Conservation (phyloP, 164 flowering plant genomes). For the Umbilicus rupestris region DNA sequence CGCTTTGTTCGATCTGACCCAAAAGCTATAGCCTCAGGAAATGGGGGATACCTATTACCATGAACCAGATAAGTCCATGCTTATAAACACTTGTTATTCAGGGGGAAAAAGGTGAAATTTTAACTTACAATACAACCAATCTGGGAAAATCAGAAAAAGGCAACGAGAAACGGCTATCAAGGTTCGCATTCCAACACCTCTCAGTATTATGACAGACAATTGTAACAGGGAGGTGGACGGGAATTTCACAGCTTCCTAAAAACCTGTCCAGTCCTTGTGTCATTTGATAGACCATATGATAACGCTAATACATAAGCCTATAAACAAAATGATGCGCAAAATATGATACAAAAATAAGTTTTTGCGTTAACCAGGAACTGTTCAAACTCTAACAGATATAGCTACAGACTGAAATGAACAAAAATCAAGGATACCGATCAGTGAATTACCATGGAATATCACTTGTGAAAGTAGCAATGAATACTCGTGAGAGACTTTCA, state of each 20-base stretch:
- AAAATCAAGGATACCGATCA: background rate
- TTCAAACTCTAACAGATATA: background rate
- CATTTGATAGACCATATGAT: background rate
- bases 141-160: conserved; percentile 70
- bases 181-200: conserved; percentile 70
- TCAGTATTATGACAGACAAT: conserved; percentile 74
- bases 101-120: background rate
- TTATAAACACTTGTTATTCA: background rate
- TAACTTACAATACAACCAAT: conserved; percentile 63
- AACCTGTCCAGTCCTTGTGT: conserved; percentile 40
- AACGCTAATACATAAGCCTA: background rate
- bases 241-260: conserved; percentile 59
- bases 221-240: conserved; percentile 61
- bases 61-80: conserved; percentile 1
- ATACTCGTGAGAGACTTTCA: conserved; percentile 46
- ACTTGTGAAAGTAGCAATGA: conserved; percentile 78
- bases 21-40: conserved; percentile 79
- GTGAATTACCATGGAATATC: conserved; percentile 53
- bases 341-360: background rate
- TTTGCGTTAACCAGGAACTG: background rate
- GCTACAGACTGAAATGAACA: background rate
- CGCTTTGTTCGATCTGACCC: conserved; percentile 56
- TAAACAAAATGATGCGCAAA: background rate
- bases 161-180: conserved; percentile 40
- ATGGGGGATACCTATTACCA: conserved; percentile 61